Evolutionary conservation across 2,329 filamentous ascomycete species (phyloP).

Genomic region (Nothophaeocryptopus gaeumannii): DNA sequence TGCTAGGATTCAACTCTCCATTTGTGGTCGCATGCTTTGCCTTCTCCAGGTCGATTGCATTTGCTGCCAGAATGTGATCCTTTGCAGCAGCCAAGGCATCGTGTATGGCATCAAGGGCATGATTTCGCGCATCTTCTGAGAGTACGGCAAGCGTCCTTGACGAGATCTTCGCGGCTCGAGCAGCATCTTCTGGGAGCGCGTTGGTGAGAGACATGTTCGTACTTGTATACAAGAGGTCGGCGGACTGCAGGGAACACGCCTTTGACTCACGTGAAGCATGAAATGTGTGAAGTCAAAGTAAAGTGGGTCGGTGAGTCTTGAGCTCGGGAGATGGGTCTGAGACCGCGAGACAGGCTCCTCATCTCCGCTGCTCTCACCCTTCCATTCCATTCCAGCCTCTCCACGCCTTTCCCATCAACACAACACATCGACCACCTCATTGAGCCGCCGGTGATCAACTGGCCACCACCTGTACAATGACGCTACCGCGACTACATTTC

Average conservation of each 20-base stretch:
- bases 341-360: not conserved
- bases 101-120: conserved; percentile 80
- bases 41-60: conserved; percentile 73
- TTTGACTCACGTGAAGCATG: not conserved
- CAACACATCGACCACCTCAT: too few relatives aligned
- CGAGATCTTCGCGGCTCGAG: conserved; percentile 72
- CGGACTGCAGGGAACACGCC: not conserved
- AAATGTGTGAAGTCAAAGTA: too few relatives aligned
- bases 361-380: too few relatives aligned
- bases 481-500: too few relatives aligned
- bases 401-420: too few relatives aligned
- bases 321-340: not conserved
- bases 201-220: conserved; percentile 80
- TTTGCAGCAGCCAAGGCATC: conserved; percentile 67
- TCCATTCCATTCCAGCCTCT: too few relatives aligned
- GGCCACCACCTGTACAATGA: too few relatives aligned
- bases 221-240: not conserved
- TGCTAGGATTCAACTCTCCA: conserved; percentile 73
- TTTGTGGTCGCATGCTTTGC: conserved; percentile 71
- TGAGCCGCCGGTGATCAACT: too few relatives aligned
- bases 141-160: conserved; percentile 82
- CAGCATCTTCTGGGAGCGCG: conserved; percentile 73
- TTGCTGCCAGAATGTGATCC: conserved; percentile 78
- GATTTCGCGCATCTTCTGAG: conserved; percentile 71
- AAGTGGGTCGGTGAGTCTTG: not conserved